Conservation (phyloP, 345 rosid genomes). For the Barbarea vulgaris region DNA sequence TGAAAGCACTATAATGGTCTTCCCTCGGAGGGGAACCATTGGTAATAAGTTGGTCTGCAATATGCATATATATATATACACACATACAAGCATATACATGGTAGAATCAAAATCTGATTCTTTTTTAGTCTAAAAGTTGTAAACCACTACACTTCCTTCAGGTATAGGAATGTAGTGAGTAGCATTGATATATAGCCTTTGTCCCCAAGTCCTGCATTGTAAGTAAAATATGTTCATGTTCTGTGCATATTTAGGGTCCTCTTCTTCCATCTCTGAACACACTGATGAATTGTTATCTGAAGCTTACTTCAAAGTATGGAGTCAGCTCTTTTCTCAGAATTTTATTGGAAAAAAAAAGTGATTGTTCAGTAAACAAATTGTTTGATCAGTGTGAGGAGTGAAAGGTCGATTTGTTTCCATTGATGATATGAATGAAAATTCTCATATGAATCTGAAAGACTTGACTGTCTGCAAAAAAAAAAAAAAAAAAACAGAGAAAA, state of each 20-base stretch:
- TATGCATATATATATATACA: slow-evolving; percentile 27
- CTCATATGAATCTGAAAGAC: slow-evolving; percentile 76
- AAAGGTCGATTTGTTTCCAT: background rate
- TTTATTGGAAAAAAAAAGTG: slow-evolving; percentile 15
- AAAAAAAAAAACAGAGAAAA: slow-evolving; percentile 20
- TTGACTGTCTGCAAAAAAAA: slow-evolving; percentile 60
- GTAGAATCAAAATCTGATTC: slow-evolving; percentile 45
- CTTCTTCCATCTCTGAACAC: slow-evolving; percentile 23
- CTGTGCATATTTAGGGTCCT: slow-evolving; percentile 39
- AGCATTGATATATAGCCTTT: slow-evolving; percentile 31
- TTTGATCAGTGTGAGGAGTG: slow-evolving; percentile 22
- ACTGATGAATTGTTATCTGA: slow-evolving; percentile 27
- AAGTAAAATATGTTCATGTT: slow-evolving; percentile 30
- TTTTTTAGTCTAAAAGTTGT: slow-evolving; percentile 23
- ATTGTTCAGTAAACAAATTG: slow-evolving; percentile 29
- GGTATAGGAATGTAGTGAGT: slow-evolving; percentile 37
- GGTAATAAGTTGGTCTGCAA: slow-evolving; percentile 32
- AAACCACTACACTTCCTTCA: slow-evolving; percentile 34
- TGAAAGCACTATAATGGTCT: slow-evolving; percentile 17
- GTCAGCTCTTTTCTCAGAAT: slow-evolving; percentile 16
- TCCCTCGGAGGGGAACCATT: slow-evolving; percentile 21
- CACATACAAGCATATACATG: slow-evolving; percentile 39
- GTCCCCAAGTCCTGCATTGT: slow-evolving; percentile 40
- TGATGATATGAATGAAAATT: slow-evolving; percentile 18
- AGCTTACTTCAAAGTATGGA: slow-evolving; percentile 41